These are phyloP conservation scores for Abrus precatorius DNA, from an alignment of 306 rosid genomes.

Conservation along the genomic window DNA sequence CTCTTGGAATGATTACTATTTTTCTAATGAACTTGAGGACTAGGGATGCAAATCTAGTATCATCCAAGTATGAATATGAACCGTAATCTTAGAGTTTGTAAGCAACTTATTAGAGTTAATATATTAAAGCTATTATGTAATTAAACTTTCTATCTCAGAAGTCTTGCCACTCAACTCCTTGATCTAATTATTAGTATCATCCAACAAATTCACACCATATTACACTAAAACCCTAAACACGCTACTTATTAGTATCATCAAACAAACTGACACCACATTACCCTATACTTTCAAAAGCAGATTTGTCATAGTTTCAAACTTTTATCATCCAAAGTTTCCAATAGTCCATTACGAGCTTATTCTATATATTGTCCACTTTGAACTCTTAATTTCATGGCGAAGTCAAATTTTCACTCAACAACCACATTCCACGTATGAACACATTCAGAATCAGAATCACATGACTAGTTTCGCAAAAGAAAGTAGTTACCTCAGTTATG, in stretches of 20 bases:
- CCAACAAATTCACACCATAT: conserved; percentile 24
- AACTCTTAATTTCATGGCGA: neutral
- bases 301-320: neutral
- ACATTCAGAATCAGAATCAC: conserved; percentile 17
- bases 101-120: neutral
- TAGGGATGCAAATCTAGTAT: neutral
- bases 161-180: neutral
- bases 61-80: conserved; percentile 16
- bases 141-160: conserved; percentile 1
- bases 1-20: neutral
- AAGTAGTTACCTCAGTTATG: conserved; percentile 73
- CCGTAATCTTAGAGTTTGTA: conserved; percentile 3
- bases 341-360: neutral
- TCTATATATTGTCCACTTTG: neutral
- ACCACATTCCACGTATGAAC: conserved; percentile 19
- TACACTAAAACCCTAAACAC: neutral
- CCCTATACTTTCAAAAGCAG: neutral
- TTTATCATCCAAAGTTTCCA: neutral
- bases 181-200: neutral
- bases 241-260: neutral
- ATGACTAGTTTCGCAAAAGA: neutral
- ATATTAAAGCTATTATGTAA: neutral
- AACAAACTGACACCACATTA: conserved; percentile 23
- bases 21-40: neutral
- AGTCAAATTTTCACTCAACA: neutral